These are phyloP conservation scores for Arthrobotrys entomopaga DNA, from an alignment of 2,329 filamentous ascomycete genomes.

Conservation along the genomic window DNA sequence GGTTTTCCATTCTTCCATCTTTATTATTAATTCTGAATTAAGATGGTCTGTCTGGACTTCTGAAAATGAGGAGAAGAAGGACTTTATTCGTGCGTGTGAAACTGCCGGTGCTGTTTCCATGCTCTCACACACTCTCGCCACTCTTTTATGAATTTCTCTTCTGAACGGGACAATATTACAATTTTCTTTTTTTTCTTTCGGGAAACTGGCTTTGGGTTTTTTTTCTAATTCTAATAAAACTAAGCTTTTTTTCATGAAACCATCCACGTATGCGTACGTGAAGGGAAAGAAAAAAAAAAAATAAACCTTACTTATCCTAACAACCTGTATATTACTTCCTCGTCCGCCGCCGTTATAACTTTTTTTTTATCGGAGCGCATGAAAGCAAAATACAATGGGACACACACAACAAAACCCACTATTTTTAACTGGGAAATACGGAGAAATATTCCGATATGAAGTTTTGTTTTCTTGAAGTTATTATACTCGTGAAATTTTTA, in stretches of 20 bases:
- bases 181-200: slow-evolving; percentile 4
- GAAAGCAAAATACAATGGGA: slow-evolving; percentile 40
- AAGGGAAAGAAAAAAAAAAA: too few species aligned
- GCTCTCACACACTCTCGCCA: slow-evolving; percentile 18
- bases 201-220: too few species aligned
- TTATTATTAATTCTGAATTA: too few species aligned
- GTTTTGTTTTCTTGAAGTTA: not conserved
- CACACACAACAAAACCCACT: slow-evolving; percentile 5
- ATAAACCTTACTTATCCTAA: not conserved
- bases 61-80: too few species aligned
- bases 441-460: not conserved
- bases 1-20: too few species aligned
- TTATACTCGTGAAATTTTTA: not conserved
- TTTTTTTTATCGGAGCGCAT: slow-evolving; percentile 27
- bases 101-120: slow-evolving; percentile 16
- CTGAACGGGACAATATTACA: slow-evolving; percentile 17
- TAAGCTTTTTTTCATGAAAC: too few species aligned
- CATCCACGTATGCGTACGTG: too few species aligned
- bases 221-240: too few species aligned
- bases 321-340: slow-evolving; percentile 49
- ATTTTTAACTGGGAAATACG: not conserved
- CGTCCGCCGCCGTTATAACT: slow-evolving; percentile 20
- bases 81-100: too few species aligned
- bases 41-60: too few species aligned
- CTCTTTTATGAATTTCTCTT: slow-evolving; percentile 11